Evolutionary conservation across 768 basidiomycete species (phyloP).

Genomic region (Auriscalpium microsporum): DNA sequence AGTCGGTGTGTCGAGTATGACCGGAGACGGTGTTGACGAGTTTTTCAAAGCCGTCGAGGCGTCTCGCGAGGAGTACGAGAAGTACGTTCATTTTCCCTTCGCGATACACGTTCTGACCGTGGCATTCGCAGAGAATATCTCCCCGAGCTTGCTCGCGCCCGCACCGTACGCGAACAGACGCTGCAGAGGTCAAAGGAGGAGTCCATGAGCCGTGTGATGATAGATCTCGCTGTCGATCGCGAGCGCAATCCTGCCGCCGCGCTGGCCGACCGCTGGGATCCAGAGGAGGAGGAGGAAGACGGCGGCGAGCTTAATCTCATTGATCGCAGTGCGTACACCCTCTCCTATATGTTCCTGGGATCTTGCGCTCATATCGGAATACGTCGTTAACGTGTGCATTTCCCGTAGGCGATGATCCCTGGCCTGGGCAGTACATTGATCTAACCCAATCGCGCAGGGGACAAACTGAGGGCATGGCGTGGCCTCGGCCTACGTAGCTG

Average conservation of each 20-base stretch:
- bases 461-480: slow-evolving; percentile 49
- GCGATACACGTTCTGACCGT: not conserved
- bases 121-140: slow-evolving; percentile 68
- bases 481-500: slow-evolving; percentile 60
- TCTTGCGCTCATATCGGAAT: not conserved
- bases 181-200: slow-evolving; percentile 64
- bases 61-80: slow-evolving; percentile 81
- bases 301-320: slow-evolving; percentile 47
- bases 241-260: slow-evolving; percentile 51
- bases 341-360: not conserved
- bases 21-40: slow-evolving; percentile 86
- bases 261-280: slow-evolving; percentile 54
- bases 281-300: slow-evolving; percentile 45
- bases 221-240: slow-evolving; percentile 71
- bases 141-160: slow-evolving; percentile 76
- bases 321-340: slow-evolving; percentile 52
- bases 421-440: slow-evolving; percentile 72
- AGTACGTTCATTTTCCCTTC: slow-evolving; percentile 36
- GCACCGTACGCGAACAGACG: slow-evolving; percentile 51
- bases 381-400: slow-evolving; percentile 7
- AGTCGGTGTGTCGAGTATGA: slow-evolving; percentile 93
- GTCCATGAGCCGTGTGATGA: slow-evolving; percentile 68
- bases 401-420: slow-evolving; percentile 51
- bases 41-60: slow-evolving; percentile 90
- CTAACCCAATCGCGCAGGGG: slow-evolving; percentile 51